Evolutionary conservation across 2,329 filamentous ascomycete species (phyloP).

Genomic region (Xylaria sp.): DNA sequence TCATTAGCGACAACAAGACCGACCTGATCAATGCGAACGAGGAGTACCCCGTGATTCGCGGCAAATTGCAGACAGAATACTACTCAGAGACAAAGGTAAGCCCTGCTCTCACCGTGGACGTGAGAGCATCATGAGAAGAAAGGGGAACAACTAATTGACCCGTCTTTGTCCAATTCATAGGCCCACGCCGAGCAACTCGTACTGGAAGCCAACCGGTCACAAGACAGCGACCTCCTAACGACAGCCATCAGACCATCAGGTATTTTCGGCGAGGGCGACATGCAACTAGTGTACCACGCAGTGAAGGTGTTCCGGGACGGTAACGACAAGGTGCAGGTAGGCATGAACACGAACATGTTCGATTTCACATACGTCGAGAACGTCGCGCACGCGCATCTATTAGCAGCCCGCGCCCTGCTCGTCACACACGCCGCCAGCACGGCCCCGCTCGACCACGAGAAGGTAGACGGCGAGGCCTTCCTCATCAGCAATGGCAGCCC

Average conservation of each 20-base stretch:
- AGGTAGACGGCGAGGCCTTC: constrained; percentile 79
- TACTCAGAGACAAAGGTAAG: constrained; percentile 86
- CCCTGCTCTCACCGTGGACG: neutral
- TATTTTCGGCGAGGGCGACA: constrained; percentile 88
- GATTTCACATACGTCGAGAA: constrained; percentile 62
- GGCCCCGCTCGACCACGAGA: constrained; percentile 62
- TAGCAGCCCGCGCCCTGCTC: constrained; percentile 70
- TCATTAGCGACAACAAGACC: constrained; percentile 73
- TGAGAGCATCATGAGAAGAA: neutral
- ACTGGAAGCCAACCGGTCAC: constrained; percentile 64
- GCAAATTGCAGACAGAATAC: constrained; percentile 66
- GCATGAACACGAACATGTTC: constrained; percentile 59
- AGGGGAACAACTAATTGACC: constrained; percentile 13
- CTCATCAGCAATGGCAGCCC: constrained; percentile 87
- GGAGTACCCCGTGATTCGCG: constrained; percentile 68
- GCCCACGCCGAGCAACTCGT: constrained; percentile 78
- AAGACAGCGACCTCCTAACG: constrained; percentile 58
- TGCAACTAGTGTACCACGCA: constrained; percentile 67
- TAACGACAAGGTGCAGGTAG: constrained; percentile 74
- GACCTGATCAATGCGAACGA: constrained; percentile 85
- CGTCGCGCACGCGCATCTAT: constrained; percentile 70
- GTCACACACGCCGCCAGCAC: constrained; percentile 51
- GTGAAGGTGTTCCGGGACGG: constrained; percentile 63
- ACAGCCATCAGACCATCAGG: constrained; percentile 76
- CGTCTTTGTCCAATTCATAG: constrained; percentile 32